Evolutionary conservation across 768 basidiomycete species (phyloP).

Genomic region (Collybiopsis confluens): DNA sequence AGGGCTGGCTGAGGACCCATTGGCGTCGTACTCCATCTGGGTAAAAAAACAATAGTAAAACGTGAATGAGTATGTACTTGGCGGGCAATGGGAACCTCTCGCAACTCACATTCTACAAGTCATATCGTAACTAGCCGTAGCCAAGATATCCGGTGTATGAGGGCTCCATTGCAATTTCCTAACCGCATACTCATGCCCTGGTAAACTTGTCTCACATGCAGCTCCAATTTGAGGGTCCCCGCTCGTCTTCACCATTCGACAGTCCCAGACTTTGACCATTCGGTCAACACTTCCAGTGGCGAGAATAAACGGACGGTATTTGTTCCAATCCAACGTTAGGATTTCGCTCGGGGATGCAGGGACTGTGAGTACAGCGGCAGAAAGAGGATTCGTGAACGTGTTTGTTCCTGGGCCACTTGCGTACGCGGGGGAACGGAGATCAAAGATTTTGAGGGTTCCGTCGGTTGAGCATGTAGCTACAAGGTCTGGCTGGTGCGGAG

Average conservation of each 20-base stretch:
- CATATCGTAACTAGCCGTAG: constrained; percentile 88
- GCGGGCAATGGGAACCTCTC: constrained; percentile 2
- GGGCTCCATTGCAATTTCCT: constrained; percentile 89
- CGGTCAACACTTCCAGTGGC: constrained; percentile 82
- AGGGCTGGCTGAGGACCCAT: constrained; percentile 45
- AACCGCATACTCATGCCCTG: constrained; percentile 89
- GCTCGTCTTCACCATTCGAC: constrained; percentile 73
- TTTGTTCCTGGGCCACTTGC: constrained; percentile 42
- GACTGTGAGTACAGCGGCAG: constrained; percentile 69
- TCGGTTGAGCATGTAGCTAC: constrained; percentile 84
- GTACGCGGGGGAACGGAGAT: constrained; percentile 47
- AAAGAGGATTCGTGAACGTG: constrained; percentile 61
- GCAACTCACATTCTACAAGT: constrained; percentile 79
- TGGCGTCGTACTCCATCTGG: constrained; percentile 73
- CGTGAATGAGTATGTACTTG: no score
- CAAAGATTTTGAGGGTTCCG: constrained; percentile 81
- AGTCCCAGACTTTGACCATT: constrained; percentile 76
- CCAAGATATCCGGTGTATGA: constrained; percentile 65
- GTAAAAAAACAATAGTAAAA: constrained; percentile 6
- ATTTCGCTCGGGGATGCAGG: constrained; percentile 78
- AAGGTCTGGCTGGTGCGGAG: constrained; percentile 82
- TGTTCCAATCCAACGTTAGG: constrained; percentile 88
- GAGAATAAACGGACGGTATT: constrained; percentile 75
- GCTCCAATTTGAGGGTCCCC: constrained; percentile 64
- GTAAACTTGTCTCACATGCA: constrained; percentile 60